phyloP scores from a whole-genome alignment of 495 filamentous ascomycete species.

The Letharia columbiana region DNA sequence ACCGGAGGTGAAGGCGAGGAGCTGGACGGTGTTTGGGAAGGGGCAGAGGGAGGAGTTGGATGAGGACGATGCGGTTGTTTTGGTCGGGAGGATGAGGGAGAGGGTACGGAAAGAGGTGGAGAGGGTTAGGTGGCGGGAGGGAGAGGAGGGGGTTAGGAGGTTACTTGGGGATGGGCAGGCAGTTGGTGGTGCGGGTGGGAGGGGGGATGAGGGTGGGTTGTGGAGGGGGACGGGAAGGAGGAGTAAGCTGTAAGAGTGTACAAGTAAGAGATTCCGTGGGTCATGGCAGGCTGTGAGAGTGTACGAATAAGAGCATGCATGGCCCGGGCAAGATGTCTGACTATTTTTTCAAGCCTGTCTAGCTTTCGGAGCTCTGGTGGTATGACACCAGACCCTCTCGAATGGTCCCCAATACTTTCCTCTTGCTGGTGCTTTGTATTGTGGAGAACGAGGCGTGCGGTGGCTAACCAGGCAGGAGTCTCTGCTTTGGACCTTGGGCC shows the following conservation, averaged over 20 bases:
- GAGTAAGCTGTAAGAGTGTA: neutral
- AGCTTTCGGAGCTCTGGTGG: too few relatives aligned
- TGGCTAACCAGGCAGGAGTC: too few relatives aligned
- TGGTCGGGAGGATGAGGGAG: slow-evolving; percentile 55
- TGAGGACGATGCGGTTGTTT: slow-evolving; percentile 64
- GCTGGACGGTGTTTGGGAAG: slow-evolving; percentile 74
- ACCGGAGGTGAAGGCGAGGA: slow-evolving; percentile 46
- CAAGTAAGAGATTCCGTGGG: too few relatives aligned
- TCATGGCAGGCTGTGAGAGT: too few relatives aligned
- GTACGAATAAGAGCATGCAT: too few relatives aligned
- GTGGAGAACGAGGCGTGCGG: too few relatives aligned
- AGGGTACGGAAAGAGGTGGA: slow-evolving; percentile 48
- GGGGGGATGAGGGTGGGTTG: neutral
- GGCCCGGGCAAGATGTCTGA: too few relatives aligned
- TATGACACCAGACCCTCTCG: too few relatives aligned
- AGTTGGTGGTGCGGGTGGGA: neutral
- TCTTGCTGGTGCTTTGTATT: too few relatives aligned
- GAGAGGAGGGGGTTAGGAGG: slow-evolving; percentile 27
- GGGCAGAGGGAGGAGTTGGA: slow-evolving; percentile 76
- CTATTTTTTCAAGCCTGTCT: too few relatives aligned
- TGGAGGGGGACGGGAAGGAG: neutral
- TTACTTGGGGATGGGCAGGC: slow-evolving; percentile 14
- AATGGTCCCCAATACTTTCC: too few relatives aligned
- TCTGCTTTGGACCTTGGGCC: too few relatives aligned
- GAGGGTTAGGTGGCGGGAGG: slow-evolving; percentile 38